phyloP scores from a whole-genome alignment of 345 rosid genomes.

The Eucalyptus microcorys region DNA sequence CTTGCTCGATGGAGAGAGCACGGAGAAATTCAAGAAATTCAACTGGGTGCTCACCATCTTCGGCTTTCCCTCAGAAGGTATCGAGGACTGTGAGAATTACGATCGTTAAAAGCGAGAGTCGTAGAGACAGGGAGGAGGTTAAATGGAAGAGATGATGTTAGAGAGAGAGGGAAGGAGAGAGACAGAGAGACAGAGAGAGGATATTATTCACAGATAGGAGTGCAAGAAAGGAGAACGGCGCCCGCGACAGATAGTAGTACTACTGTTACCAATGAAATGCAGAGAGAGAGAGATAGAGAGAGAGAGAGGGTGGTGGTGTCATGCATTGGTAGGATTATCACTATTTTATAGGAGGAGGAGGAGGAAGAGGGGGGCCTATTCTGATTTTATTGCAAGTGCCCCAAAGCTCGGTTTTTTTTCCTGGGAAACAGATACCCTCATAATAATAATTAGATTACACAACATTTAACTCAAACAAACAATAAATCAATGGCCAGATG shows the following conservation, averaged over 20 bases:
- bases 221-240: slow-evolving; percentile 29
- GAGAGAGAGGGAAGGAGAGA: slow-evolving; percentile 8
- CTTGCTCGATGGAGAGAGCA: background rate
- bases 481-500: background rate
- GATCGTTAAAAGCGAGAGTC: background rate
- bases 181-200: slow-evolving; percentile 3
- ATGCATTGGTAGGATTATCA: background rate
- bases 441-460: background rate
- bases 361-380: background rate
- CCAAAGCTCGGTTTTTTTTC: background rate
- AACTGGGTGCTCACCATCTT: background rate
- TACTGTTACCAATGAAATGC: slow-evolving; percentile 28
- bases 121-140: background rate
- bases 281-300: background rate
- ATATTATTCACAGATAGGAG: background rate
- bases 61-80: background rate
- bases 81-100: background rate
- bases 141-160: background rate
- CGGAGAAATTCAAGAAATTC: background rate
- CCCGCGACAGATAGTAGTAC: slow-evolving; percentile 28
- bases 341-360: background rate
- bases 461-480: background rate
- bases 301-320: background rate
- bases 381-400: background rate
- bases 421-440: background rate